These are phyloP conservation scores for Monilinia fructicola DNA, from an alignment of 2,329 filamentous ascomycete genomes.

Conservation along the genomic window DNA sequence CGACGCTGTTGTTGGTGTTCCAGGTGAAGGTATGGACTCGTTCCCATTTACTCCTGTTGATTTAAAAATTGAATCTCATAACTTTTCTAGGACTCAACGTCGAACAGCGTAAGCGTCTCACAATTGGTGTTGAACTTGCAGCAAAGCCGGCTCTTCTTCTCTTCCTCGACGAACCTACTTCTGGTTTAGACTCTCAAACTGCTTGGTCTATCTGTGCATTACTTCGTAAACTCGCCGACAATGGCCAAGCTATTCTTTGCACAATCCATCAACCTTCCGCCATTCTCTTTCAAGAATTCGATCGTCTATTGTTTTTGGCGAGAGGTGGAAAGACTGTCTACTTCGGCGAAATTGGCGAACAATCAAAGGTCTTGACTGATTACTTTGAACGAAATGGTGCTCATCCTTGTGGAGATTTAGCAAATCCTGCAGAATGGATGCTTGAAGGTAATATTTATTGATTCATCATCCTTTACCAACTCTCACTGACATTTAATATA, in stretches of 20 bases:
- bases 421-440: constrained; percentile 86
- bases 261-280: constrained; percentile 97
- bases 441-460: constrained; percentile 45
- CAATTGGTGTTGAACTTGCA: constrained; percentile 90
- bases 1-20: constrained; percentile 86
- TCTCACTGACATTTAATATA: constrained; percentile 25
- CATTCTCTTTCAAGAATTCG: constrained; percentile 90
- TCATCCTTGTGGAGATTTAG: constrained; percentile 60
- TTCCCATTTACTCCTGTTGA: not conserved
- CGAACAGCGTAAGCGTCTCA: constrained; percentile 73
- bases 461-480: not conserved
- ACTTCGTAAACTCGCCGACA: constrained; percentile 84
- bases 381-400: constrained; percentile 78
- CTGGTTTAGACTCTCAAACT: constrained; percentile 88
- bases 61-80: not conserved
- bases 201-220: constrained; percentile 90
- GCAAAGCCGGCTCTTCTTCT: constrained; percentile 87
- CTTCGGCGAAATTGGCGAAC: constrained; percentile 75
- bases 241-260: constrained; percentile 90
- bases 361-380: constrained; percentile 63
- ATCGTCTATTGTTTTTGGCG: constrained; percentile 74
- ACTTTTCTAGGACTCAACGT: constrained; percentile 59
- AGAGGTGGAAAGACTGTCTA: constrained; percentile 77
- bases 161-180: constrained; percentile 94
- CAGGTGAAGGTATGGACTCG: constrained; percentile 61